Evolutionary conservation across 495 filamentous ascomycete species (phyloP).

Genomic region (Recurvomyces mirabilis): DNA sequence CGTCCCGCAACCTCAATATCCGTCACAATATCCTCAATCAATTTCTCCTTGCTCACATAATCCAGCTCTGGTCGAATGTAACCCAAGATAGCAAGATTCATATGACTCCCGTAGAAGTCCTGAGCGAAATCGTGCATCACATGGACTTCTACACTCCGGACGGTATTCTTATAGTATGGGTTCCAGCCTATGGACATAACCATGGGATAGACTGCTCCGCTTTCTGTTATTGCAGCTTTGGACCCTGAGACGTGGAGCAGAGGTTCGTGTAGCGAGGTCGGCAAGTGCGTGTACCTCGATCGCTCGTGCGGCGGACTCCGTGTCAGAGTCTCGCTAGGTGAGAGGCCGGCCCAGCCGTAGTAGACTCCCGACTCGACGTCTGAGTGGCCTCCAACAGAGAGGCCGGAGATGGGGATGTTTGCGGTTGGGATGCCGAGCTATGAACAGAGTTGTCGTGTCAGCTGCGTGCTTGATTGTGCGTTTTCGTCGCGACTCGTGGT

Average conservation of each 20-base stretch:
- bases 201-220: conserved; percentile 57
- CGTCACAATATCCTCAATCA: conserved; percentile 76
- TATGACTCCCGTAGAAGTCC: conserved; percentile 75
- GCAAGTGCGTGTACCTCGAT: conserved; percentile 7
- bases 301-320: conserved; percentile 4
- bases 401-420: conserved; percentile 76
- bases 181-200: conserved; percentile 96
- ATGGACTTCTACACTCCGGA: conserved; percentile 82
- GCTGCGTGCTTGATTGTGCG: conserved; percentile 1
- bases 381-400: conserved; percentile 56
- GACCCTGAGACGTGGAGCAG: background rate
- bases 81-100: conserved; percentile 71
- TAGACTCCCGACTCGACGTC: conserved; percentile 71
- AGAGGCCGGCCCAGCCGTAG: conserved; percentile 72
- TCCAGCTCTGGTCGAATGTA: conserved; percentile 84
- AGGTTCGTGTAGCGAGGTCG: background rate
- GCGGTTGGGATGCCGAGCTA: conserved; percentile 91
- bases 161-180: conserved; percentile 81
- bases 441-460: conserved; percentile 4
- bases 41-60: conserved; percentile 67
- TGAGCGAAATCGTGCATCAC: conserved; percentile 59
- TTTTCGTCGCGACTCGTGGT: no score
- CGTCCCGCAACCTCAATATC: conserved; percentile 74
- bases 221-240: background rate
- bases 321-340: conserved; percentile 11